Percentiles rank a stretch among this genome's conserved stretches.
Evolutionary conservation across 2,329 filamentous ascomycete species (phyloP).

Genomic region (Penicillium psychrosexuale): DNA sequence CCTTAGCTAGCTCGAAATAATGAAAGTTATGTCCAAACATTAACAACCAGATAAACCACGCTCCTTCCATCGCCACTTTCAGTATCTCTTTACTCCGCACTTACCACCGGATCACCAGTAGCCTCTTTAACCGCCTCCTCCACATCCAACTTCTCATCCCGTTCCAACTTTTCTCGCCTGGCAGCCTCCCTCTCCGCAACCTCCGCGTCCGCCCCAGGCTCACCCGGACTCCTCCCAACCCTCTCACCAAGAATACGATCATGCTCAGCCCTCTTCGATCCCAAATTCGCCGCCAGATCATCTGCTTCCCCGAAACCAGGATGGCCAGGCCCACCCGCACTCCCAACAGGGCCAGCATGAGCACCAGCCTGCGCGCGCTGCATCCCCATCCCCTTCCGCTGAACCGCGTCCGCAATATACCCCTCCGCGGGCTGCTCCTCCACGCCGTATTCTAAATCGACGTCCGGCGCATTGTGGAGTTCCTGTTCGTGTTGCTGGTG

Average conservation of each 20-base stretch:
- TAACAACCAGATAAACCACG: too few relatives aligned
- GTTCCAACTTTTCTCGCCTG: conserved; percentile 27
- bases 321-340: conserved; percentile 26
- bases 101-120: conserved; percentile 29
- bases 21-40: neutral
- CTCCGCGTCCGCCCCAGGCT: conserved; percentile 19
- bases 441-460: conserved; percentile 37
- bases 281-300: conserved; percentile 33
- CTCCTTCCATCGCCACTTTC: neutral
- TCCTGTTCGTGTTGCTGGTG: conserved; percentile 15
- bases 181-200: conserved; percentile 26
- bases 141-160: conserved; percentile 30
- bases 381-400: conserved; percentile 22
- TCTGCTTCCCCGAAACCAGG: conserved; percentile 33
- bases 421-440: conserved; percentile 38
- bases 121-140: conserved; percentile 26
- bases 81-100: neutral
- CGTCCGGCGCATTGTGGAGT: conserved; percentile 20
- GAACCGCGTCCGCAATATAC: conserved; percentile 33
- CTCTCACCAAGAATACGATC: conserved; percentile 30
- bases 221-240: conserved; percentile 20
- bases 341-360: conserved; percentile 36
- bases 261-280: conserved; percentile 36
- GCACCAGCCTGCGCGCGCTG: conserved; percentile 32
- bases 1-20: conserved; percentile 4